Conservation (phyloP, 352 stramenopile species). For the Globisporangium perplexum region DNA sequence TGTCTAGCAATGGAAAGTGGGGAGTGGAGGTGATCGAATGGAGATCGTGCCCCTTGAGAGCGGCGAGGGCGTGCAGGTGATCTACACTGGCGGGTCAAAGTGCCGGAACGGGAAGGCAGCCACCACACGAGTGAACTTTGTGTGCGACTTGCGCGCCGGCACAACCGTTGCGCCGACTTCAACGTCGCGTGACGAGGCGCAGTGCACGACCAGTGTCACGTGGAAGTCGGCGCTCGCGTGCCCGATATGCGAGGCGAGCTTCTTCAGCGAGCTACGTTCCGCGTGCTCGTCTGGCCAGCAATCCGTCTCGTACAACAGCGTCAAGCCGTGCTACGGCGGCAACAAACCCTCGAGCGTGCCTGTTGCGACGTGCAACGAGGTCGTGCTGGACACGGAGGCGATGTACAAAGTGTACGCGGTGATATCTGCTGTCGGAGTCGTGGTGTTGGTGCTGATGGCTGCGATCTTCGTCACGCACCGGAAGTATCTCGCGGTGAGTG, state of each 20-base stretch:
- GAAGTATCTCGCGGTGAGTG: constrained; percentile 65
- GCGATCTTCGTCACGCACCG: constrained; percentile 63
- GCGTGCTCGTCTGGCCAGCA: constrained; percentile 53
- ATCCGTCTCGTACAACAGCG: constrained; percentile 48
- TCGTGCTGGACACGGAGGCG: constrained; percentile 63
- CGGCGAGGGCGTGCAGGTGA: constrained; percentile 53
- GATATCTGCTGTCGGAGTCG: constrained; percentile 50
- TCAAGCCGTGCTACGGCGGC: constrained; percentile 58
- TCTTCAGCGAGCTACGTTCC: constrained; percentile 59
- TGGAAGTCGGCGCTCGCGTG: constrained; percentile 72
- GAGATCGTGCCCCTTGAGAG: constrained; percentile 46
- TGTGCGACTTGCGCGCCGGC: constrained; percentile 64
- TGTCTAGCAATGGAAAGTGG: constrained; percentile 61
- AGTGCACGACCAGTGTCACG: constrained; percentile 50
- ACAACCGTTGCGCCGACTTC: constrained; percentile 31
- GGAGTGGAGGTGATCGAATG: constrained; percentile 58
- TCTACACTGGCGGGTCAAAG: constrained; percentile 40
- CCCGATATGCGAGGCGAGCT: constrained; percentile 52
- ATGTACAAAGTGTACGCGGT: constrained; percentile 72
- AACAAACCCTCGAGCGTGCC: constrained; percentile 29
- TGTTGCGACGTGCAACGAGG: constrained; percentile 57
- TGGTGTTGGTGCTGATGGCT: constrained; percentile 66
- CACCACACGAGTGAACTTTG: constrained; percentile 57
- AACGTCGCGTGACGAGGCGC: constrained; percentile 30
- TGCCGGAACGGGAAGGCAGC: constrained; percentile 43